A percentile compares a stretch with the other conserved stretches of the same genome.
These are phyloP conservation scores for Boletus rubropictus DNA, from an alignment of 768 basidiomycete species.

Conservation along the genomic window DNA sequence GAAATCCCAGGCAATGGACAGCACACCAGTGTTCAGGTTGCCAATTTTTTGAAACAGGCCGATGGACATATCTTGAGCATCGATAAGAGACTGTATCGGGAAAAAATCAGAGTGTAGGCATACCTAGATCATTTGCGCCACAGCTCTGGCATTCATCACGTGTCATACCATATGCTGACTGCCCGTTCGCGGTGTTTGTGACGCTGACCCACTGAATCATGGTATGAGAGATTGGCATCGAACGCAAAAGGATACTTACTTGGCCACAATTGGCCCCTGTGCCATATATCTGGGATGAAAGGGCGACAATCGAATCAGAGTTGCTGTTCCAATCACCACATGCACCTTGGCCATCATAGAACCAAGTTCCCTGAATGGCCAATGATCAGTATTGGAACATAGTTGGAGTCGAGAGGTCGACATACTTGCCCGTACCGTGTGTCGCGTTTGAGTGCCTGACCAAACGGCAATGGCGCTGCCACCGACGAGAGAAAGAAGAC, in stretches of 20 bases:
- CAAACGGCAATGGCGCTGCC: constrained; percentile 33
- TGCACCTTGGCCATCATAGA: constrained; percentile 53
- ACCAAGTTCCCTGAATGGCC: constrained; percentile 59
- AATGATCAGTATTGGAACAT: constrained; percentile 3
- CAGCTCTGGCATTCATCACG: constrained; percentile 60
- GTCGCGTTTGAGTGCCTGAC: constrained; percentile 44
- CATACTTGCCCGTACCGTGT: constrained; percentile 45
- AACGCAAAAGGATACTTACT: constrained; percentile 34
- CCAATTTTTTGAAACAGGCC: constrained; percentile 52
- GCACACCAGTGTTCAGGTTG: constrained; percentile 41
- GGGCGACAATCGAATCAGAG: constrained; percentile 56
- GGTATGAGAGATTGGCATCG: constrained; percentile 6
- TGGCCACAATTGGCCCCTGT: constrained; percentile 54
- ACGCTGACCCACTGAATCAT: constrained; percentile 50
- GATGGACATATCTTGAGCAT: constrained; percentile 56
- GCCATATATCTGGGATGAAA: constrained; percentile 50
- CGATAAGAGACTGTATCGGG: constrained; percentile 3
- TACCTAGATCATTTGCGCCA: constrained; percentile 50
- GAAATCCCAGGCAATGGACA: constrained; percentile 59
- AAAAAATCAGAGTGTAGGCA: constrained; percentile 12
- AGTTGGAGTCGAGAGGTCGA: not conserved
- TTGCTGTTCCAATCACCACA: constrained; percentile 51
- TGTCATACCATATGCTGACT: constrained; percentile 43
- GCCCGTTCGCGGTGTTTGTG: constrained; percentile 51
- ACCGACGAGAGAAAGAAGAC: constrained; percentile 37